These are phyloP conservation scores for Diplogelasinospora grovesii DNA, from an alignment of 495 filamentous ascomycete genomes.

Conservation along the genomic window DNA sequence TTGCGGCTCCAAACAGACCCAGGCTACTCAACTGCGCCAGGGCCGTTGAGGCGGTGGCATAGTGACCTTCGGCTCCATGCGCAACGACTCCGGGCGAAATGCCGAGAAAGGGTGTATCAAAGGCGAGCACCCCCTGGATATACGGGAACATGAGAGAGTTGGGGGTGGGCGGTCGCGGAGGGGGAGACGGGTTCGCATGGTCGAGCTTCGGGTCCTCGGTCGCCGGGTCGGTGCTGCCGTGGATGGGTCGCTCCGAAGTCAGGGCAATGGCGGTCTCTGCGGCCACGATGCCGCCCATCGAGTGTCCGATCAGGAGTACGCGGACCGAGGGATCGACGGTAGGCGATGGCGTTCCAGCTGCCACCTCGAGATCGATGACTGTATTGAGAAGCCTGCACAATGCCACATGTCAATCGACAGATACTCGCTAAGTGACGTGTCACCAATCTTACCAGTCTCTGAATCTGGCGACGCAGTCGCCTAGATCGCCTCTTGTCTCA, in stretches of 20 bases:
- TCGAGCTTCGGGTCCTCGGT: conserved; percentile 11
- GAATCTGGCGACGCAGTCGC: conserved; percentile 71
- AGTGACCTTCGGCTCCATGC: conserved; percentile 80
- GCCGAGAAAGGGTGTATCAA: conserved; percentile 92
- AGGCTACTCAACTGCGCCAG: conserved; percentile 60
- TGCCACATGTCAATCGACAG: not conserved
- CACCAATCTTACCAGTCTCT: conserved; percentile 73
- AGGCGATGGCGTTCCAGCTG: conserved; percentile 70
- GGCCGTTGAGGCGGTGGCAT: conserved; percentile 63
- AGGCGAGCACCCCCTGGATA: conserved; percentile 81
- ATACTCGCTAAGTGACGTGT: no score
- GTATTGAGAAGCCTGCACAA: conserved; percentile 76
- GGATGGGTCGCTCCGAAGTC: conserved; percentile 60
- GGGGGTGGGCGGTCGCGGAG: conserved; percentile 23
- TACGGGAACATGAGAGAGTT: conserved; percentile 57
- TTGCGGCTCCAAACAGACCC: conserved; percentile 50
- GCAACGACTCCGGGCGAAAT: conserved; percentile 85
- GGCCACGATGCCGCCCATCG: conserved; percentile 95
- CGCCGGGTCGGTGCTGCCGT: conserved; percentile 16
- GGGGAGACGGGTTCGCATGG: conserved; percentile 21
- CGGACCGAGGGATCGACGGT: conserved; percentile 85
- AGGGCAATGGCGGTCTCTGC: conserved; percentile 75
- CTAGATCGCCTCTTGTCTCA: conserved; percentile 83
- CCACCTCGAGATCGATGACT: conserved; percentile 92
- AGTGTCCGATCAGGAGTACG: conserved; percentile 81